These are phyloP conservation scores for Xylariaceae sp. DNA, from an alignment of 2,329 filamentous ascomycete genomes.

Conservation along the genomic window DNA sequence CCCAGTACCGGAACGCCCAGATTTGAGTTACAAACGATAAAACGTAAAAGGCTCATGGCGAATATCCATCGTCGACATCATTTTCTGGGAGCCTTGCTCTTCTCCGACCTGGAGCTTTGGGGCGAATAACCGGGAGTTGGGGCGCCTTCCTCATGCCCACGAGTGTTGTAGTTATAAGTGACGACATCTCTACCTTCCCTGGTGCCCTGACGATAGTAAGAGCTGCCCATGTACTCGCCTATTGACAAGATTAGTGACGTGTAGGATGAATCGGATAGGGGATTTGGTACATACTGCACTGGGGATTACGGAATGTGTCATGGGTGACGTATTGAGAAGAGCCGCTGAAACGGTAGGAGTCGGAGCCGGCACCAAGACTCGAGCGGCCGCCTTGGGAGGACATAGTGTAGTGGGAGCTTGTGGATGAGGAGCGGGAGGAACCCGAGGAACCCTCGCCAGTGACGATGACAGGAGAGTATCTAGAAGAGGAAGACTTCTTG, in stretches of 20 bases:
- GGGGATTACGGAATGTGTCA: conserved; percentile 6
- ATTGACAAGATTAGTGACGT: conserved; percentile 8
- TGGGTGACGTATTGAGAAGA: conserved; percentile 5
- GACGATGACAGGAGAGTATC: conserved; percentile 7
- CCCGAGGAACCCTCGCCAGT: conserved; percentile 8
- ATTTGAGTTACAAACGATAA: background rate
- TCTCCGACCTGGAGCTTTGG: background rate
- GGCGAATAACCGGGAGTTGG: conserved; percentile 11
- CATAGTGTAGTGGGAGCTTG: conserved; percentile 14
- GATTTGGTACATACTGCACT: conserved; percentile 8
- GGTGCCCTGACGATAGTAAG: background rate
- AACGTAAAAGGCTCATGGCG: background rate
- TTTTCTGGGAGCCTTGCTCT: background rate
- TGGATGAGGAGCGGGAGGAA: conserved; percentile 4
- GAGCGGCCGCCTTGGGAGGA: conserved; percentile 11
- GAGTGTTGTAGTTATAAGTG: conserved; percentile 9
- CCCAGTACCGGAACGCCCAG: background rate
- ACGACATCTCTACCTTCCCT: background rate
- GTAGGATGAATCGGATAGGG: background rate
- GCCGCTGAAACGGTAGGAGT: conserved; percentile 3
- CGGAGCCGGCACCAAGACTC: background rate
- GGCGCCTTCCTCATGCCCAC: conserved; percentile 10
- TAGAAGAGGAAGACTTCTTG: conserved; percentile 4
- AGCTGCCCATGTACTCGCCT: conserved; percentile 11
- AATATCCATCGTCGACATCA: background rate